These are phyloP conservation scores for Serendipita sp. DNA, from an alignment of 768 basidiomycete genomes.

Conservation along the genomic window DNA sequence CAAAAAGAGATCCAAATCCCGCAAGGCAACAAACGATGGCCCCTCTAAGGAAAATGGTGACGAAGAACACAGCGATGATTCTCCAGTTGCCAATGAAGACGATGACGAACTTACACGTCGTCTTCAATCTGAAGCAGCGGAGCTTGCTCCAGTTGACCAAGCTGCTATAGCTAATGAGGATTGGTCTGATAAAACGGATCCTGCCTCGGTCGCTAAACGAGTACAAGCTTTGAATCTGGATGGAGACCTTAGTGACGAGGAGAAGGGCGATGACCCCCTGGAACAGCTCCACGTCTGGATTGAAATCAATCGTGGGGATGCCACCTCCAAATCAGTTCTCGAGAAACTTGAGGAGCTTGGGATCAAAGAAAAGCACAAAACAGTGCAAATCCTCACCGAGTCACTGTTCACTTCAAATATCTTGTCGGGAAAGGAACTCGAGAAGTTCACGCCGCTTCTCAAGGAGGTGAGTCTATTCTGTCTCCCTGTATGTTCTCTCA, in stretches of 20 bases:
- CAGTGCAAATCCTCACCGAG: constrained; percentile 67
- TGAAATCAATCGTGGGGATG: constrained; percentile 43
- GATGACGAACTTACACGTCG: constrained; percentile 81
- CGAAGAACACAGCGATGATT: constrained; percentile 33
- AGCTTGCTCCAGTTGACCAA: constrained; percentile 40
- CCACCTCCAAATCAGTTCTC: constrained; percentile 39
- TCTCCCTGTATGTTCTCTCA: background rate
- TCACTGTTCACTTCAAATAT: constrained; percentile 66
- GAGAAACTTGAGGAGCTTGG: constrained; percentile 83
- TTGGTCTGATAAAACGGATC: constrained; percentile 86
- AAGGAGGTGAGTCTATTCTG: constrained; percentile 42
- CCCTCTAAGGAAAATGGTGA: constrained; percentile 36
- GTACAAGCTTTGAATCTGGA: constrained; percentile 58
- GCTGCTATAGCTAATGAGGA: constrained; percentile 50
- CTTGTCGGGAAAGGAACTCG: constrained; percentile 35
- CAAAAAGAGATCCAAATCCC: constrained; percentile 57
- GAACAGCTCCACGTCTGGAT: constrained; percentile 70
- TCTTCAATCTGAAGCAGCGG: constrained; percentile 80
- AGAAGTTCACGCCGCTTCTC: constrained; percentile 49
- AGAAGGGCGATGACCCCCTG: constrained; percentile 77
- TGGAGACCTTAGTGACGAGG: constrained; percentile 74
- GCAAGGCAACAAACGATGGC: constrained; percentile 27
- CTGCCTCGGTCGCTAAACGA: constrained; percentile 74
- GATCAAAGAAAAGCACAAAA: constrained; percentile 90
- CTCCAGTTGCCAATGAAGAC: constrained; percentile 23